Base-by-base conservation (phyloP, 805 yeast genomes). In the Metschnikowia vanudenii region DNA sequence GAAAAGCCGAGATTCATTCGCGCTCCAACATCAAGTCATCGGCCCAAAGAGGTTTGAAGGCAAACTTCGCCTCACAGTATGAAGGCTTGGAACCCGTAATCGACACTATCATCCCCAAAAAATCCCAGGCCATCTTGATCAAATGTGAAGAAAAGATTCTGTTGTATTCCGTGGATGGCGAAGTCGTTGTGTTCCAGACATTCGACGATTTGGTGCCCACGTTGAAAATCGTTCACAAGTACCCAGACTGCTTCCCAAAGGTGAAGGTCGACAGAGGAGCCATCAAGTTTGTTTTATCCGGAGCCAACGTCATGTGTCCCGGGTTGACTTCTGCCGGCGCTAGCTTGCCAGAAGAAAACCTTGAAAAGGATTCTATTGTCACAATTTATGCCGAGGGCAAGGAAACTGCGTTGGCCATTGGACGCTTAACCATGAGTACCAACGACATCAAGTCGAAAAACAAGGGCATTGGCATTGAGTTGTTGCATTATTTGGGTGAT, bases 281-380 rank as follows among this genome's bases (percentile, higher is more conserved):
- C 42, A 91, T 91, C 64, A 91, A 91, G 67, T 91, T 91, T 61
- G 94, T 91, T 20, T 71, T 91, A n/a, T 85, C 96, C 3, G 98
- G 97, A 46, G 97, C 97, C 24, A 91, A 91, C 61, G 87, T 91
- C 60, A 91, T 91, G 98, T 91, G 97, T 67, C 96, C 96, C 3
- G 97, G 97, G 16, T 75, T 89, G 53, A 89, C 96, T 0, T 82
- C 94, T 16, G 76, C 84, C 2, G 96, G 97, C 35, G 97, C 96
- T 17, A 67, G 69, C 44, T 71, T 90, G 50, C 96, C 97, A 17
- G 91, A 83, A 19, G 84, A 84, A 26, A 80, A 84, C 32, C 62
- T 81, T 48, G 82, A 78, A 35, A 74, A 80, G 55, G 95, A 78
- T 44, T 73, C 83, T n/a, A 76, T 87, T 24, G 96, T 91, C 38